Percentiles rank a stretch among this genome's conserved stretches.
Evolutionary conservation across 2,329 filamentous ascomycete genomes (phyloP).

Genomic region (Aspergillus brasiliensis): DNA sequence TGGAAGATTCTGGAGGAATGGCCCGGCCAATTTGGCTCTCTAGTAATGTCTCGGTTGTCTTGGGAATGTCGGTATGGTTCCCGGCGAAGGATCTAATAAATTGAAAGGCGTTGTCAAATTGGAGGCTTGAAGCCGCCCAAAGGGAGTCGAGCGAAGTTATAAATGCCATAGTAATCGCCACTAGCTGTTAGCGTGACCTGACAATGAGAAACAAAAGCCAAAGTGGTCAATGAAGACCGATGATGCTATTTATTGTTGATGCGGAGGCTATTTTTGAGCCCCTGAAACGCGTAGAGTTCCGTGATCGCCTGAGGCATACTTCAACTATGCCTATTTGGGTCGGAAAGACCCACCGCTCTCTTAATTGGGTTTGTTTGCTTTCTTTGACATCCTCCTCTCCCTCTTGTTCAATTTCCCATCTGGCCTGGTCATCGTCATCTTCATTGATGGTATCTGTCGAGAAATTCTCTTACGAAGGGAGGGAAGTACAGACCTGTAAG

Average conservation of each 20-base stretch:
- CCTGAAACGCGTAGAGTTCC: background rate
- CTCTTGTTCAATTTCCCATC: background rate
- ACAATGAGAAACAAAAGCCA: slow-evolving; percentile 3
- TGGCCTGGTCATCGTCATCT: background rate
- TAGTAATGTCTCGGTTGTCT: background rate
- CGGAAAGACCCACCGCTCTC: background rate
- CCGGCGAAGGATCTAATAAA: background rate
- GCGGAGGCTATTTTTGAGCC: background rate
- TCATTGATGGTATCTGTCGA: too few species aligned
- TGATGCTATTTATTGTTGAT: background rate
- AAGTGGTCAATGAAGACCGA: background rate
- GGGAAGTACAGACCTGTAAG: background rate
- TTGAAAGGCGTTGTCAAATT: background rate
- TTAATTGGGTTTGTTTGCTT: background rate
- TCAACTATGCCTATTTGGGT: background rate
- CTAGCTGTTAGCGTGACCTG: background rate
- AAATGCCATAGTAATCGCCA: background rate
- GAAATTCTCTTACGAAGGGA: background rate
- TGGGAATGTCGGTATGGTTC: background rate
- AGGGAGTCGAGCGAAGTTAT: slow-evolving; percentile 2
- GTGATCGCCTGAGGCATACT: background rate
- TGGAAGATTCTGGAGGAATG: slow-evolving; percentile 9
- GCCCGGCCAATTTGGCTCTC: background rate
- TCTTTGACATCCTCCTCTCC: background rate
- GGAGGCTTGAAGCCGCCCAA: background rate